These are phyloP conservation scores for Russula dissimulans DNA, from an alignment of 768 basidiomycete species.

Conservation along the genomic window DNA sequence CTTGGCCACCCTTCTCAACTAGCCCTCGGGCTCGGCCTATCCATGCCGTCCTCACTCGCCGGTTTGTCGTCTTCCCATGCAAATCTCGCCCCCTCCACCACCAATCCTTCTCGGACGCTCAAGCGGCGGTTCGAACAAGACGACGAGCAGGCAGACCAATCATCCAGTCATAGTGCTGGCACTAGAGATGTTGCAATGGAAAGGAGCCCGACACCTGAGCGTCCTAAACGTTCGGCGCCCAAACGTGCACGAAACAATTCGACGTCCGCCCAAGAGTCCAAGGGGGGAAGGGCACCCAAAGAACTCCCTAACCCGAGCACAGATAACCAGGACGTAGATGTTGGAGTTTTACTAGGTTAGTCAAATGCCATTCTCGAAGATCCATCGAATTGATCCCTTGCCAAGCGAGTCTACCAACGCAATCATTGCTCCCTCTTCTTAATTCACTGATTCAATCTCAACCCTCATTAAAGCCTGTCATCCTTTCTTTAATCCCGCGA, in stretches of 20 bases:
- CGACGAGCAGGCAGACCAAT: conserved; percentile 44
- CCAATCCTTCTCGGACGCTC: conserved; percentile 37
- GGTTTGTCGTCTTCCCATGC: conserved; percentile 41
- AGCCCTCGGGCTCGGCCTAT: conserved; percentile 65
- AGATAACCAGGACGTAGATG: conserved; percentile 58
- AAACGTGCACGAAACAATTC: conserved; percentile 52
- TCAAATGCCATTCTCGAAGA: conserved; percentile 7
- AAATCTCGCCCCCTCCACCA: conserved; percentile 45
- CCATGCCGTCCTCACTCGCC: conserved; percentile 36
- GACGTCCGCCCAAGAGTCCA: conserved; percentile 23
- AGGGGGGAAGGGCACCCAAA: conserved; percentile 36
- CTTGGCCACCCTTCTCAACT: conserved; percentile 55
- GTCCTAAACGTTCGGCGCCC: conserved; percentile 56
- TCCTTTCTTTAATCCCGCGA: conserved; percentile 75
- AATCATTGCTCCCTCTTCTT: conserved; percentile 66
- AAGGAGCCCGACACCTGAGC: conserved; percentile 75
- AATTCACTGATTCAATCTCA: conserved; percentile 57
- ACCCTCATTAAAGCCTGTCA: conserved; percentile 59
- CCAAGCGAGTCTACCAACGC: conserved; percentile 67
- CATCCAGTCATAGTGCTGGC: conserved; percentile 17
- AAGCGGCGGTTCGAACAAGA: conserved; percentile 64
- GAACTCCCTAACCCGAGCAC: conserved; percentile 38
- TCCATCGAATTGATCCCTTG: conserved; percentile 14
- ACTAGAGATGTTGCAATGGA: conserved; percentile 69
- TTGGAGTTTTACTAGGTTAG: conserved; percentile 74